Base-by-base conservation (phyloP, 108 stramenopile genomes). In the Epithemia pelagica region DNA sequence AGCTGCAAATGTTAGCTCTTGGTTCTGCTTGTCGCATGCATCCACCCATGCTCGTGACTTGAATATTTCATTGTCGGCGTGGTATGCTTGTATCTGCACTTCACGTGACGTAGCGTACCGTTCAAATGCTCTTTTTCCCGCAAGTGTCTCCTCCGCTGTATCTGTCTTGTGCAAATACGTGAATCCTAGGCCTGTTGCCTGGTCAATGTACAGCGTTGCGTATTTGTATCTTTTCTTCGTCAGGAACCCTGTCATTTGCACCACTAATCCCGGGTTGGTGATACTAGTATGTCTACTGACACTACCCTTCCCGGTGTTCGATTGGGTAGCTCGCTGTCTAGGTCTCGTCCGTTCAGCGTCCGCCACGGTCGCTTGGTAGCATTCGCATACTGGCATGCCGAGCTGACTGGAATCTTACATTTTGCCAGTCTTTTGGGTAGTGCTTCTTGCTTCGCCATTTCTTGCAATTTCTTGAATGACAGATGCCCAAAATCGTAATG, bases 211-310 rank as follows among this genome's bases (percentile, higher is more conserved):
- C n/a, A 76, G 25, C 20, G 65, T 69, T 19, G 74, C 74, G 60
- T 65, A 64, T n/a, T 65, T 31, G 69, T 80, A 75, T 0, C 81
- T 30, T 1, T 66, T 54, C n/a, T 27, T 52, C 0, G 77, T 86
- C 8, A 79, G 63, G 18, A 68, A 61, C 52, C 78, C 82, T 25
- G 62, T 28, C 54, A 79, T 54, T 58, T 86, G 79, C 18, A 73
- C 77, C 30, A 86, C 70, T 5, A 81, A 60, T 0, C 82, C 82
- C 7, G 80, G 85, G 72, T 78, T 23, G 67, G 30, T 21, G 75
- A 76, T 3, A 74, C 69, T 19, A 82, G 52, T 55, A 77, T 74
- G 61, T 85, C 78, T 8, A 85, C 78, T 24, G 69, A 68, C 3
- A 85, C 68, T 22, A 56, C 53, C 51, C 74, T 52, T 0, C 81